Base-by-base conservation (phyloP, 140 eudicot genomes). In the Stevia rebaudiana region DNA sequence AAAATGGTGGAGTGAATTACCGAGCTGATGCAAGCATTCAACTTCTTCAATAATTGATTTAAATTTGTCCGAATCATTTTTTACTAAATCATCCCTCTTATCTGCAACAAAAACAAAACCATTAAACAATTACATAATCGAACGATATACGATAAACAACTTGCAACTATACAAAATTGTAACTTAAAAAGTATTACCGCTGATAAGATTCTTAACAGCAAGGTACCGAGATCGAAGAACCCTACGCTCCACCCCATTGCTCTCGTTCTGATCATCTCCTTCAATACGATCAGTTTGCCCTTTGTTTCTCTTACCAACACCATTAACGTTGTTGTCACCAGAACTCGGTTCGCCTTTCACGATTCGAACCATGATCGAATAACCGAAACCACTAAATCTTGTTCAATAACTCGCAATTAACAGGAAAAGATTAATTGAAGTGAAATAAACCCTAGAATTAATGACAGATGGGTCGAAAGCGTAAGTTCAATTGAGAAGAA, bases 161-260 rank as follows among this genome's bases (percentile, higher is more conserved):
- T 35, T 0, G 4, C 4, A 54, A 43, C 6, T 3, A 56, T 8
- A 28, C 10, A 19, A 49, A 64, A 21, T 37, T 2, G 2, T 2
- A 33, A 40, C 21, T 3, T 15, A 60, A 65, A 19, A 6, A 4
- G 1, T 3, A 40, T n/a, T 74, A 92, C 97, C 90, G n/a, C 67
- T 53, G 19, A 92, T 83, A 1, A 78, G 87, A 63, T 78, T 85
- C 86, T 88, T 92, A 6, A 92, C 83, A 2, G 76, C 85, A 28
- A 83, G 90, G 69, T 88, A 92, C 18, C 84, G 82, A 35, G 94
- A 85, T 3, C 96, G 94, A 66, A 92, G 95, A 61, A 81, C 84
- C 64, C 99, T 72, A 15, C 97, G 89, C 11, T 74, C 84, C 56
- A 55, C 39, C 18, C 69, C 78, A 13, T 56, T 22, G 6, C 70